These are phyloP conservation scores for Xylaria sp. DNA, from an alignment of 495 filamentous ascomycete genomes.

Conservation along the genomic window DNA sequence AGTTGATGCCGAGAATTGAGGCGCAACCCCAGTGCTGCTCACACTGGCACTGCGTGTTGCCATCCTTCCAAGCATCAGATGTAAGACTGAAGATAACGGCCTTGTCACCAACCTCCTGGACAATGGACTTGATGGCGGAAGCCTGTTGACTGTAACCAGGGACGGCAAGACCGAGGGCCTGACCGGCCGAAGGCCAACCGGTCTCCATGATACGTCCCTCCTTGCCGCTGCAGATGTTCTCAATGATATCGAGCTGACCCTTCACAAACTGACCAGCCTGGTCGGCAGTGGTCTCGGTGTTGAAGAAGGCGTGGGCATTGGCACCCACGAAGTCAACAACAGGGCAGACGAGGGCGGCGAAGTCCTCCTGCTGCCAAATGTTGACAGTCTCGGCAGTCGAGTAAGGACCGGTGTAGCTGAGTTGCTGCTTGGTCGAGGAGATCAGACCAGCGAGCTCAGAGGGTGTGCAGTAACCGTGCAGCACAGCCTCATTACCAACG, in stretches of 20 bases:
- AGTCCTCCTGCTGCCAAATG: slow-evolving; percentile 63
- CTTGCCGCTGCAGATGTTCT: slow-evolving; percentile 69
- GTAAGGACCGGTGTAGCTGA: slow-evolving; percentile 73
- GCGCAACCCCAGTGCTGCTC: slow-evolving; percentile 82
- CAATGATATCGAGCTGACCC: slow-evolving; percentile 69
- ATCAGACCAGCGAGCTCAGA: slow-evolving; percentile 73
- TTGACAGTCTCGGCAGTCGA: slow-evolving; percentile 89
- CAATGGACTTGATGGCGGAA: slow-evolving; percentile 72
- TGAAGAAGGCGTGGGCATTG: slow-evolving; percentile 97
- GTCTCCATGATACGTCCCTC: slow-evolving; percentile 81
- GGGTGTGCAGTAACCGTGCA: slow-evolving; percentile 69
- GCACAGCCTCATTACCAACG: slow-evolving; percentile 89
- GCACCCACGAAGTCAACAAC: slow-evolving; percentile 78
- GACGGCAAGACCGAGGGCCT: slow-evolving; percentile 72
- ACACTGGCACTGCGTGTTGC: slow-evolving; percentile 68
- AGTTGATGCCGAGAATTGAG: slow-evolving; percentile 40
- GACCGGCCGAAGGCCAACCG: slow-evolving; percentile 82
- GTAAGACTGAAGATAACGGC: slow-evolving; percentile 80
- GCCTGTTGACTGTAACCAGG: slow-evolving; percentile 72
- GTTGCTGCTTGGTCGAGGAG: slow-evolving; percentile 54
- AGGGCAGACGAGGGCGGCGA: slow-evolving; percentile 67
- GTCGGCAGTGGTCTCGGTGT: slow-evolving; percentile 64
- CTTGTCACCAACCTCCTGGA: slow-evolving; percentile 57
- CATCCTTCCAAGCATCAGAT: slow-evolving; percentile 83
- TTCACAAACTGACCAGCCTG: slow-evolving; percentile 77